Conservation (phyloP, 257 asterid genomes). For the Orobanche coerulescens region DNA sequence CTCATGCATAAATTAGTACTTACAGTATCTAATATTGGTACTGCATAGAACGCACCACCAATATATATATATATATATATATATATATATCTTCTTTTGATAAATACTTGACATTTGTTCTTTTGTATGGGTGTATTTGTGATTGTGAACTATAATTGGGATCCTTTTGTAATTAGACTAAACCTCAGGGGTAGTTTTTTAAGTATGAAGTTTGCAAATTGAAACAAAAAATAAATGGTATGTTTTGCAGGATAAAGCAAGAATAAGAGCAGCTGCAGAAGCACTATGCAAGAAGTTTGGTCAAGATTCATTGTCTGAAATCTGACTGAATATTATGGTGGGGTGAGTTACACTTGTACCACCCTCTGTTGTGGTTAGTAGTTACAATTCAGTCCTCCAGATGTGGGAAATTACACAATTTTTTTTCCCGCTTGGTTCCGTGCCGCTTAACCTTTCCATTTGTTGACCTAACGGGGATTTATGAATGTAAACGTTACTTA, state of each 20-base stretch:
- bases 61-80: too few species aligned
- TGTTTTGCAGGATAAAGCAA: constrained; percentile 44
- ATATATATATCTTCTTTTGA: too few species aligned
- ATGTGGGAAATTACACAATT: constrained; percentile 4
- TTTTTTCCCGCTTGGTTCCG: not conserved
- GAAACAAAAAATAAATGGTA: too few species aligned
- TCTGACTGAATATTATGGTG: constrained; percentile 18
- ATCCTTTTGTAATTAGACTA: not conserved
- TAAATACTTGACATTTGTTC: too few species aligned
- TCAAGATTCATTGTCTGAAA: constrained; percentile 37
- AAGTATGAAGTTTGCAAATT: not conserved
- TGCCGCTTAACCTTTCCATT: not conserved
- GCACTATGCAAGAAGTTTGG: constrained; percentile 44
- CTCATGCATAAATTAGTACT: too few species aligned
- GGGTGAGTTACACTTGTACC: not conserved
- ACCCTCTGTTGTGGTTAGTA: constrained; percentile 2
- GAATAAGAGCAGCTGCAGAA: constrained; percentile 49
- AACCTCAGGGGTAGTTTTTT: not conserved
- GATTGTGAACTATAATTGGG: too few species aligned
- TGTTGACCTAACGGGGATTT: not conserved
- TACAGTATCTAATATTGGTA: too few species aligned
- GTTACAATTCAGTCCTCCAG: not conserved
- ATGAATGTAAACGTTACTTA: not conserved
- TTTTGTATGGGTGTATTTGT: too few species aligned
- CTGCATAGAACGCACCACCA: too few species aligned